Percentiles rank a stretch among this genome's conserved stretches.
These are phyloP conservation scores for Nemania bipapillata DNA, from an alignment of 2,329 filamentous ascomycete species.

Conservation along the genomic window DNA sequence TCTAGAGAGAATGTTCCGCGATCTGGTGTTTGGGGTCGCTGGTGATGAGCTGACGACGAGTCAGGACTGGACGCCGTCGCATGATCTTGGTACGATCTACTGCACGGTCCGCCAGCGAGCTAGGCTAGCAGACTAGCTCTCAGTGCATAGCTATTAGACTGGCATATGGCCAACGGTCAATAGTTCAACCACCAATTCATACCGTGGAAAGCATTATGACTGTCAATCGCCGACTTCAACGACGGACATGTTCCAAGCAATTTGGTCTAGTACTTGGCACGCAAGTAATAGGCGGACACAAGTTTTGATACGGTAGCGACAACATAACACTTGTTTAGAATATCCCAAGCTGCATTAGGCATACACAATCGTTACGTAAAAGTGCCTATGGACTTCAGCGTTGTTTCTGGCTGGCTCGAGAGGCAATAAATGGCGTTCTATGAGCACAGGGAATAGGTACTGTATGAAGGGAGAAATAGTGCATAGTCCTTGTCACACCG, in stretches of 20 bases:
- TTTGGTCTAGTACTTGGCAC: no score
- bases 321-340: background rate
- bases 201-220: background rate
- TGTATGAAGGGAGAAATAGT: background rate
- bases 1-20: conserved; percentile 23
- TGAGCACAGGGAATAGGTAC: background rate
- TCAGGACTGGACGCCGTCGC: conserved; percentile 13
- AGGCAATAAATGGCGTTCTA: background rate
- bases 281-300: background rate
- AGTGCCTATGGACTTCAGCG: no score
- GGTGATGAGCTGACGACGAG: conserved; percentile 15
- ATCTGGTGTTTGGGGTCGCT: conserved; percentile 1
- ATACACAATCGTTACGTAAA: no score
- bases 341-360: background rate
- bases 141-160: background rate
- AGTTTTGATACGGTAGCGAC: background rate
- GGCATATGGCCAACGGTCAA: no score
- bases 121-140: background rate
- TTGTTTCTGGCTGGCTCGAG: no score
- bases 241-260: background rate
- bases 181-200: background rate
- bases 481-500: conserved; percentile 1
- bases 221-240: background rate
- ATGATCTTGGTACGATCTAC: conserved; percentile 25
- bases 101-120: conserved; percentile 13